A percentile compares a stretch with the other conserved stretches of the same genome.
phyloP scores from a whole-genome alignment of 441 rosid species.

The Bruguiera hainesii region DNA sequence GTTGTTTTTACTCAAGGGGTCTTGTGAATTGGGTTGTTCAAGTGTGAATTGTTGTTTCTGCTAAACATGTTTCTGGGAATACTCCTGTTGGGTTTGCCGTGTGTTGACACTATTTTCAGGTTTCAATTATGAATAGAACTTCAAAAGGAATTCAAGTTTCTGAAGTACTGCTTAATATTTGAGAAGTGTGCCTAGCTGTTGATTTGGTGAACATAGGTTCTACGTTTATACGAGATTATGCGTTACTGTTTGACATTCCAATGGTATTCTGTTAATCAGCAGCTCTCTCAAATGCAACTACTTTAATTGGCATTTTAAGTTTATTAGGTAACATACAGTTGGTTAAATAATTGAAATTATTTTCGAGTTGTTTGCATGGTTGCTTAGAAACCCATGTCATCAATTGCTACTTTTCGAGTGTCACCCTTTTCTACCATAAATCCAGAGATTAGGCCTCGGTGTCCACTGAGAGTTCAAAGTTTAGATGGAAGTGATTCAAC shows the following conservation, averaged over 20 bases:
- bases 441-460: constrained; percentile 25
- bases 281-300: constrained; percentile 1
- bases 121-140: background rate
- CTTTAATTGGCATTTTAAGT: background rate
- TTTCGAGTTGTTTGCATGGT: constrained; percentile 2
- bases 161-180: background rate
- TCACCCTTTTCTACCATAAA: constrained; percentile 27
- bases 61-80: no score
- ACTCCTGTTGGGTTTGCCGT: background rate
- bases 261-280: background rate
- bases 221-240: no score
- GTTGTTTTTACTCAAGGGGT: no score
- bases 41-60: no score
- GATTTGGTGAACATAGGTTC: no score
- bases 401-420: constrained; percentile 25
- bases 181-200: background rate
- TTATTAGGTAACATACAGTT: background rate
- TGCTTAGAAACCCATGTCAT: constrained; percentile 34
- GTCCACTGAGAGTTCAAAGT: constrained; percentile 48
- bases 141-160: background rate
- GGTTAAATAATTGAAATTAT: background rate
- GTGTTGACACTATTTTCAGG: background rate
- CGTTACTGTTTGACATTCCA: no score
- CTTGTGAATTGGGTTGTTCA: no score
- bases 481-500: constrained; percentile 31